These are phyloP conservation scores for Aspergillus aculeatinus DNA, from an alignment of 2,329 filamentous ascomycete species.

Conservation along the genomic window DNA sequence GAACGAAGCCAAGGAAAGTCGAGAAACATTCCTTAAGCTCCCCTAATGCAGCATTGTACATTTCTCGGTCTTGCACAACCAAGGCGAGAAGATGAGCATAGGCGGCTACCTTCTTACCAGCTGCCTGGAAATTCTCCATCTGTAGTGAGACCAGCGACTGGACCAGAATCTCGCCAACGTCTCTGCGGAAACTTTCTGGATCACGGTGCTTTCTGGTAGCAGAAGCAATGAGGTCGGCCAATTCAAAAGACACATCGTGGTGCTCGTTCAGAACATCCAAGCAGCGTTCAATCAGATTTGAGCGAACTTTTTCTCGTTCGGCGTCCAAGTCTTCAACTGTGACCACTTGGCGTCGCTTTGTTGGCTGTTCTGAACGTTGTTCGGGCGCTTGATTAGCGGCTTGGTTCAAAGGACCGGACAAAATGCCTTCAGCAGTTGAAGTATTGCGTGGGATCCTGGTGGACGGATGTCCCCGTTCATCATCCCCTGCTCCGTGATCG, in stretches of 20 bases:
- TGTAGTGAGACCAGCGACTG: constrained; percentile 74
- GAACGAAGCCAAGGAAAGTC: constrained; percentile 76
- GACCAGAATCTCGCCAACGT: constrained; percentile 79
- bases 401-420: constrained; percentile 24
- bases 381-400: constrained; percentile 20
- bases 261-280: constrained; percentile 87
- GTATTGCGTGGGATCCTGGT: constrained; percentile 20
- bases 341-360: constrained; percentile 33
- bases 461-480: constrained; percentile 26
- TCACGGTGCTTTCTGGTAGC: constrained; percentile 64
- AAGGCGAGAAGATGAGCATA: constrained; percentile 90
- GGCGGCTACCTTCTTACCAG: constrained; percentile 73
- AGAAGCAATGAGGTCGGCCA: constrained; percentile 79
- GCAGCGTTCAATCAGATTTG: constrained; percentile 81
- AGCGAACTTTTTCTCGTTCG: constrained; percentile 69
- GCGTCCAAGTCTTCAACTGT: constrained; percentile 79
- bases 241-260: constrained; percentile 82
- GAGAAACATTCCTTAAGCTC: constrained; percentile 74
- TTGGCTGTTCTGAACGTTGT: constrained; percentile 24
- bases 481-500: constrained; percentile 26
- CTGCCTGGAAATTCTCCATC: constrained; percentile 54
- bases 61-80: constrained; percentile 76
- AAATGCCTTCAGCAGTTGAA: constrained; percentile 13
- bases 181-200: constrained; percentile 60
- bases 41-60: constrained; percentile 74